Conservation (phyloP, 2,329 filamentous ascomycete species). For the Arthrocladium fulminans region DNA sequence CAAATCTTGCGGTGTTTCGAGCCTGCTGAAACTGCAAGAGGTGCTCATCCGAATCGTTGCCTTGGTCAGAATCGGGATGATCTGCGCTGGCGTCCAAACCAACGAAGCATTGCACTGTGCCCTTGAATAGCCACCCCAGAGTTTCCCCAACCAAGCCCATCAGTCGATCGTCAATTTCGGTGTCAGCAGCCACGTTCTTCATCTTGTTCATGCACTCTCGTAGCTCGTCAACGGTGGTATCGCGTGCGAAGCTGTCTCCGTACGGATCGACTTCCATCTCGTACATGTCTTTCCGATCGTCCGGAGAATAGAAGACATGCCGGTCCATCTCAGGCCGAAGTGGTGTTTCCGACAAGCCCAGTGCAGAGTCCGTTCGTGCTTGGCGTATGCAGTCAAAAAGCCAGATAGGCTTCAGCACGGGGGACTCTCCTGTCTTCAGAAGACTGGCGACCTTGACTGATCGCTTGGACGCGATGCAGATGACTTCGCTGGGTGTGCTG, state of each 20-base stretch:
- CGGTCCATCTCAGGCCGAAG: slow-evolving; percentile 56
- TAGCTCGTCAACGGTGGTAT: slow-evolving; percentile 58
- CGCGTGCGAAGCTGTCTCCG: slow-evolving; percentile 73
- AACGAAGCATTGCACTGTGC: slow-evolving; percentile 26
- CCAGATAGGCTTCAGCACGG: slow-evolving; percentile 75
- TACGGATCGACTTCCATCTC: slow-evolving; percentile 62
- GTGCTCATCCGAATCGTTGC: slow-evolving; percentile 24
- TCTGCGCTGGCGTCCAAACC: slow-evolving; percentile 13
- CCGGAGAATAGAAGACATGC: slow-evolving; percentile 64
- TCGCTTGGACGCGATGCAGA: slow-evolving; percentile 31
- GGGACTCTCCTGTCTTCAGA: slow-evolving; percentile 59
- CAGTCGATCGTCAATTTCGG: slow-evolving; percentile 46
- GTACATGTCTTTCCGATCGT: slow-evolving; percentile 39
- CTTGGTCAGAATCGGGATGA: slow-evolving; percentile 14
- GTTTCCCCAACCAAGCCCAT: slow-evolving; percentile 46
- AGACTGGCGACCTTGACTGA: slow-evolving; percentile 74
- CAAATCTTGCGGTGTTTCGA: slow-evolving; percentile 57
- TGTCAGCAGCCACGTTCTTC: background rate
- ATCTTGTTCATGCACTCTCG: slow-evolving; percentile 18
- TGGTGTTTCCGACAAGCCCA: slow-evolving; percentile 46
- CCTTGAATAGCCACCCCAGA: slow-evolving; percentile 3
- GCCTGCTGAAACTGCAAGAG: slow-evolving; percentile 29
- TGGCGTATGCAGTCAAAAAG: slow-evolving; percentile 68
- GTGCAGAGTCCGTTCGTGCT: slow-evolving; percentile 43
- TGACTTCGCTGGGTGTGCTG: slow-evolving; percentile 49